phyloP scores from a whole-genome alignment of 495 filamentous ascomycete species.

The Symbiotaphrina buchneri region DNA sequence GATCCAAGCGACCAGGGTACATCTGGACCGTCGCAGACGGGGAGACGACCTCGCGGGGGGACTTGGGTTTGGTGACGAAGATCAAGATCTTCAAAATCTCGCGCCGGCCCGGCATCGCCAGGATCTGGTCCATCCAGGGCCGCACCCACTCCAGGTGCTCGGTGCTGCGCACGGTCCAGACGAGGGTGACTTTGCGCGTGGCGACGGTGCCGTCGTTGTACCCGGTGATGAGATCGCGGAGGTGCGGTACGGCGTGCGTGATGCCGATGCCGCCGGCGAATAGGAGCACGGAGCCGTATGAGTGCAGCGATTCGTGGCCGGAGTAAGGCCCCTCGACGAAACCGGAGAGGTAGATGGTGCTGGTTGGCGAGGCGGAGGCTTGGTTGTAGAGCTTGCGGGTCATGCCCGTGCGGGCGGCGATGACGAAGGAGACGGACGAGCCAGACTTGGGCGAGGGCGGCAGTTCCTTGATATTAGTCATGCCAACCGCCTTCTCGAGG shows the following conservation, averaged over 20 bases:
- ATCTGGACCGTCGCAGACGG: constrained; percentile 73
- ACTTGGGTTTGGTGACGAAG: constrained; percentile 71
- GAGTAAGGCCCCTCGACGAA: constrained; percentile 79
- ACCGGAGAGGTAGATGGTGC: constrained; percentile 27
- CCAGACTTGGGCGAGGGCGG: constrained; percentile 9
- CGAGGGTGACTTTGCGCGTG: constrained; percentile 54
- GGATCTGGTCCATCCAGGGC: constrained; percentile 86
- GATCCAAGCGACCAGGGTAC: constrained; percentile 48
- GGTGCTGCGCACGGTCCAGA: constrained; percentile 79
- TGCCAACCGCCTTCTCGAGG: constrained; percentile 1
- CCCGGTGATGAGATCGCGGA: constrained; percentile 55
- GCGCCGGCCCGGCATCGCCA: constrained; percentile 59
- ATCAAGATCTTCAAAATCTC: constrained; percentile 69
- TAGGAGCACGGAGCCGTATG: constrained; percentile 75
- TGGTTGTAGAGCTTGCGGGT: constrained; percentile 60
- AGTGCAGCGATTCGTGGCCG: constrained; percentile 58
- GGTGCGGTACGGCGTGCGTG: constrained; percentile 80
- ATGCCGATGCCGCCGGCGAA: constrained; percentile 88
- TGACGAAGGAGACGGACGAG: constrained; percentile 50
- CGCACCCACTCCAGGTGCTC: constrained; percentile 87
- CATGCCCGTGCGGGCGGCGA: constrained; percentile 71
- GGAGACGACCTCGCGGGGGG: constrained; percentile 57
- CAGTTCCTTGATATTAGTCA: constrained; percentile 1
- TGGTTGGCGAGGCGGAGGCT: constrained; percentile 18
- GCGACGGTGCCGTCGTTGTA: constrained; percentile 54